Evolutionary conservation across 2,329 filamentous ascomycete species (phyloP).

Genomic region (Sporothrix euskadiensis): DNA sequence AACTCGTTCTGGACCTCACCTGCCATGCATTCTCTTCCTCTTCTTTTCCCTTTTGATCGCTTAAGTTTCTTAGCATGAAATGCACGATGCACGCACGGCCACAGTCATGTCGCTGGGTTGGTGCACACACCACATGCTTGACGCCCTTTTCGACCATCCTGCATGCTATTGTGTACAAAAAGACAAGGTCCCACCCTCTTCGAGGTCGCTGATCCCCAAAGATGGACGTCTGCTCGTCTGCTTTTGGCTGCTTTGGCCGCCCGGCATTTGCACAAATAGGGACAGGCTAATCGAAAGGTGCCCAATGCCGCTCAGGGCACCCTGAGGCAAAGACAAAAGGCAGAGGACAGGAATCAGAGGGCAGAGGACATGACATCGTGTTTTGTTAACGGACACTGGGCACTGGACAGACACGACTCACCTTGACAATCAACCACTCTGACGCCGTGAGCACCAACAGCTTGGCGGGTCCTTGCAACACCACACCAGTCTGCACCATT

Average conservation of each 20-base stretch:
- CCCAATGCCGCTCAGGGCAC: background rate
- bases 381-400: background rate
- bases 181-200: background rate
- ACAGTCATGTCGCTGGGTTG: background rate
- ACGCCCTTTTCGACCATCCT: background rate
- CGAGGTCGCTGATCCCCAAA: conserved; percentile 1
- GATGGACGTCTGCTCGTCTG: conserved; percentile 1
- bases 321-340: background rate
- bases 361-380: background rate
- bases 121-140: background rate
- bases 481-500: background rate
- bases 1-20: background rate
- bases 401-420: background rate
- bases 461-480: background rate
- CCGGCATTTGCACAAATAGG: background rate
- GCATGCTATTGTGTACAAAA: background rate
- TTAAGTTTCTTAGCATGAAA: conserved; percentile 9
- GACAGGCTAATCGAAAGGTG: background rate
- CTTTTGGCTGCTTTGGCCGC: background rate
- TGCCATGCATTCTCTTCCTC: conserved; percentile 18
- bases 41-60: conserved; percentile 23
- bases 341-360: too few species aligned
- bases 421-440: background rate
- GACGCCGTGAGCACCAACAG: background rate
- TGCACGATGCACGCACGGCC: conserved; percentile 26